Evolutionary conservation across 106 monocot species (phyloP).

Genomic region (Platanthera zijinensis): DNA sequence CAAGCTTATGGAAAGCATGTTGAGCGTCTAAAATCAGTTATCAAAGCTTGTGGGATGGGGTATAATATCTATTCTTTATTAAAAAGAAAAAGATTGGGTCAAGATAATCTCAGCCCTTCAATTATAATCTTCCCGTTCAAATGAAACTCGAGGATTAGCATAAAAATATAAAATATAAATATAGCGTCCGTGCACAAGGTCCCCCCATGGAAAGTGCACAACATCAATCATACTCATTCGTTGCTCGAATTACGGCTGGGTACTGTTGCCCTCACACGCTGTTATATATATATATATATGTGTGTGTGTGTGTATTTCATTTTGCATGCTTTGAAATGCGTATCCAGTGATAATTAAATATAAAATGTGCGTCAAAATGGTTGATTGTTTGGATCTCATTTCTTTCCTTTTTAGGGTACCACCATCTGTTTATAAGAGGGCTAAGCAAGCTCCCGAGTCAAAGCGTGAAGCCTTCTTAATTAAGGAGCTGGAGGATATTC

Average conservation of each 20-base stretch:
- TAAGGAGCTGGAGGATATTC: conserved; percentile 82
- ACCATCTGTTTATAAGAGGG: conserved; percentile 79
- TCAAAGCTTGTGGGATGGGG: conserved; percentile 90
- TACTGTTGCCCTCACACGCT: no score
- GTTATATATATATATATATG: no score
- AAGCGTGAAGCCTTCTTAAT: conserved; percentile 77
- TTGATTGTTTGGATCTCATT: conserved; percentile 1
- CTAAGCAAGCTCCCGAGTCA: conserved; percentile 80
- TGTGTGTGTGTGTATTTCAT: neutral
- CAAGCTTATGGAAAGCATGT: conserved; percentile 72
- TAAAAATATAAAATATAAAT: no score
- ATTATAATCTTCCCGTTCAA: no score
- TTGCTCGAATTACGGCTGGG: no score
- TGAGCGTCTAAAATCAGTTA: conserved; percentile 76
- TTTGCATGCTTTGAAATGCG: neutral
- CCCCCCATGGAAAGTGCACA: no score
- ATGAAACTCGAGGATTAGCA: no score
- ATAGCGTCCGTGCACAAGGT: no score
- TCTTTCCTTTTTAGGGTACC: conserved; percentile 45
- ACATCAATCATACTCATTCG: no score
- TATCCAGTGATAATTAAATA: neutral
- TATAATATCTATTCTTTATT: conserved; percentile 16
- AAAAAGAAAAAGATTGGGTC: no score
- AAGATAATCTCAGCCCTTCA: no score
- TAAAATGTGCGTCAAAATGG: neutral